phyloP scores from a whole-genome alignment of 192 early-diverging fungal species.

The Coemansia sp. region DNA sequence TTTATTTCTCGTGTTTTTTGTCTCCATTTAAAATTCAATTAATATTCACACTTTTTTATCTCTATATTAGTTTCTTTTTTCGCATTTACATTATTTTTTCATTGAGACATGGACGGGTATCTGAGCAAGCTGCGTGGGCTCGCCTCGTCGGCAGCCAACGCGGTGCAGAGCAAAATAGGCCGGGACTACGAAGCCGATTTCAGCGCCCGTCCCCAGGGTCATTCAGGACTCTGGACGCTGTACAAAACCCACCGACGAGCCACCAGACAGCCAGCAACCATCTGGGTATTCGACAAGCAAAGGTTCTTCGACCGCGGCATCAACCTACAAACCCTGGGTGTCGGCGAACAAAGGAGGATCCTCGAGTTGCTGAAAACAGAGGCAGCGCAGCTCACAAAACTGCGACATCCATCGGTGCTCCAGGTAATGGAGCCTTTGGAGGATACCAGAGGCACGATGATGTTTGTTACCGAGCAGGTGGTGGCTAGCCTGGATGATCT shows the following conservation, averaged over 20 bases:
- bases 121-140: conserved; percentile 47
- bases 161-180: conserved; percentile 44
- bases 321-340: conserved; percentile 52
- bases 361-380: conserved; percentile 60
- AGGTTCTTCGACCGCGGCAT: conserved; percentile 55
- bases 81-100: no score
- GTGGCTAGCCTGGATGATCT: conserved; percentile 62
- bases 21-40: neutral
- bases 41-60: no score
- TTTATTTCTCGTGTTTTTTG: neutral
- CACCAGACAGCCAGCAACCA: conserved; percentile 60
- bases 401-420: conserved; percentile 76
- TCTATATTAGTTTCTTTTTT: neutral
- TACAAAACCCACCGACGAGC: conserved; percentile 58
- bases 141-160: conserved; percentile 42
- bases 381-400: conserved; percentile 64
- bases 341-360: conserved; percentile 52
- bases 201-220: conserved; percentile 3
- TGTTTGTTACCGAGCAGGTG: conserved; percentile 78
- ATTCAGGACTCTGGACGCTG: conserved; percentile 70
- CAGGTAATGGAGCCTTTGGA: conserved; percentile 73
- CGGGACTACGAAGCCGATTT: conserved; percentile 36
- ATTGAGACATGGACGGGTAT: conserved; percentile 52
- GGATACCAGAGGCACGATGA: conserved; percentile 61
- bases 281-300: conserved; percentile 77